These are phyloP conservation scores for Pythium grandisporangium DNA, from an alignment of 352 stramenopile species.

Conservation along the genomic window DNA sequence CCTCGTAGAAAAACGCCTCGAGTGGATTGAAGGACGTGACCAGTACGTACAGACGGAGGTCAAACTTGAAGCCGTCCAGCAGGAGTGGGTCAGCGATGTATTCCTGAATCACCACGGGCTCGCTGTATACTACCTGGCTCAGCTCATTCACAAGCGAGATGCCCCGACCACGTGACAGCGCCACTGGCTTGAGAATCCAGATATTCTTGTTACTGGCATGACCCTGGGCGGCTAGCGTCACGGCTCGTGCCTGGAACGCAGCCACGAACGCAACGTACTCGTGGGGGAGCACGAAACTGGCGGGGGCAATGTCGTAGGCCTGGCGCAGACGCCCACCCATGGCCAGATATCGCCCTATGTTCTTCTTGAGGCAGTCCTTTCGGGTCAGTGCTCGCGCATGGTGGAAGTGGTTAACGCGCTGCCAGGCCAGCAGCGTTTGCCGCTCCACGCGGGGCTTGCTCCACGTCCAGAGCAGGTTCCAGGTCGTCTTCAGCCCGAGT, in stretches of 20 bases:
- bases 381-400: slow-evolving; percentile 85
- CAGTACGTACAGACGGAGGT: slow-evolving; percentile 91
- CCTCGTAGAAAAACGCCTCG: slow-evolving; percentile 90
- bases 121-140: slow-evolving; percentile 79
- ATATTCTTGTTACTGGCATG: slow-evolving; percentile 49
- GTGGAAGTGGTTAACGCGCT: slow-evolving; percentile 94
- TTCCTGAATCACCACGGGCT: slow-evolving; percentile 85
- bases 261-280: slow-evolving; percentile 89
- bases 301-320: slow-evolving; percentile 86
- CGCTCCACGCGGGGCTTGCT: slow-evolving; percentile 77
- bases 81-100: slow-evolving; percentile 86
- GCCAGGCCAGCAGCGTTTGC: slow-evolving; percentile 83
- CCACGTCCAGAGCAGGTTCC: slow-evolving; percentile 91
- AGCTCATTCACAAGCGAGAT: slow-evolving; percentile 90
- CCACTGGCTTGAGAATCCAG: slow-evolving; percentile 94
- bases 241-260: slow-evolving; percentile 57
- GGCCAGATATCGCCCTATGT: slow-evolving; percentile 52
- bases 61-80: slow-evolving; percentile 88
- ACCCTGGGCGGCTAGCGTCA: slow-evolving; percentile 6
- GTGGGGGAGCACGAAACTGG: slow-evolving; percentile 90
- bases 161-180: slow-evolving; percentile 86
- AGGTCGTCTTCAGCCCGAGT: slow-evolving; percentile 81
- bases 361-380: slow-evolving; percentile 92
- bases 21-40: slow-evolving; percentile 91
- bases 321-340: slow-evolving; percentile 38